Evolutionary conservation across 2,329 filamentous ascomycete species (phyloP).

Genomic region (Rasamsonia emersonii): DNA sequence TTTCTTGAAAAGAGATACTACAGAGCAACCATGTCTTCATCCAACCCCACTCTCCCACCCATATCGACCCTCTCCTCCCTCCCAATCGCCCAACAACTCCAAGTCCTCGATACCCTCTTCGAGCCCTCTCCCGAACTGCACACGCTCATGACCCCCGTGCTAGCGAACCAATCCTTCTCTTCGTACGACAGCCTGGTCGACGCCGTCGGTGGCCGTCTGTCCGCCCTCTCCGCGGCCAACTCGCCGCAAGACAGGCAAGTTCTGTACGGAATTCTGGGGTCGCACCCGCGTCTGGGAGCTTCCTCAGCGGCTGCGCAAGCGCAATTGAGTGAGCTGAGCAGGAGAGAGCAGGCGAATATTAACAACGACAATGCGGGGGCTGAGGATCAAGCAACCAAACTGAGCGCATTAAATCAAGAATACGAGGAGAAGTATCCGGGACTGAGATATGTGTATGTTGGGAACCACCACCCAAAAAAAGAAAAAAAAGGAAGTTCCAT

Average conservation of each 20-base stretch:
- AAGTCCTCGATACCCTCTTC: slow-evolving; percentile 68
- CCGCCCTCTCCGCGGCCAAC: slow-evolving; percentile 46
- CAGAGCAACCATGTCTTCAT: not conserved
- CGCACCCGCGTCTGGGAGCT: slow-evolving; percentile 76
- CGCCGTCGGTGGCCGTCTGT: slow-evolving; percentile 56
- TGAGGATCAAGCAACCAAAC: slow-evolving; percentile 45
- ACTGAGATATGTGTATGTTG: slow-evolving; percentile 60
- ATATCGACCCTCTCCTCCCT: slow-evolving; percentile 49
- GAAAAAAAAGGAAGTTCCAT: no score
- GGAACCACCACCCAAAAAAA: not conserved
- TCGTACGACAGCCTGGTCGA: slow-evolving; percentile 64
- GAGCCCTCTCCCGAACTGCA: slow-evolving; percentile 73
- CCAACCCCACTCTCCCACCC: slow-evolving; percentile 43
- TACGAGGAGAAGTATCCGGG: slow-evolving; percentile 79
- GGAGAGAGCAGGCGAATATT: slow-evolving; percentile 72
- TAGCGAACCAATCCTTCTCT: slow-evolving; percentile 52
- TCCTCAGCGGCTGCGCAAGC: slow-evolving; percentile 44
- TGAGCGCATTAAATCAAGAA: slow-evolving; percentile 60
- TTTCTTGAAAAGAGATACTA: no score
- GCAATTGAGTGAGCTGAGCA: slow-evolving; percentile 60
- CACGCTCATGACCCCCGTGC: slow-evolving; percentile 57
- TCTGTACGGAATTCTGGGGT: slow-evolving; percentile 65
- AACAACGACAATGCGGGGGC: slow-evolving; percentile 43
- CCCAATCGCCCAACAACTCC: slow-evolving; percentile 44
- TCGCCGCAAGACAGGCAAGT: slow-evolving; percentile 44